Evolutionary conservation across 805 yeast genomes (phyloP).

Genomic region (Yarrowia alimentaria): DNA sequence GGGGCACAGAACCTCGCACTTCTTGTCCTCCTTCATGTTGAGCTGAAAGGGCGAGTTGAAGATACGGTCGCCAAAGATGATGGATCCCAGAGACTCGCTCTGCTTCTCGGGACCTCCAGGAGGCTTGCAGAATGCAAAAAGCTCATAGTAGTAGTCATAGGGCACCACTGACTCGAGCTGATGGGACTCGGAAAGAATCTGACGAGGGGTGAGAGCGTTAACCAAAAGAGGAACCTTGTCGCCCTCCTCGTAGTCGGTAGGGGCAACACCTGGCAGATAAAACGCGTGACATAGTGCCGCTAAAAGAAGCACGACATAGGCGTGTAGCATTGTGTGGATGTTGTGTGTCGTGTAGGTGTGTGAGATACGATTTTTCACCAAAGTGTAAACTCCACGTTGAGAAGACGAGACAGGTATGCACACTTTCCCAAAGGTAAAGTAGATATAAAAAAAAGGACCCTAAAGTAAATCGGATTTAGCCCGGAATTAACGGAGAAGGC

Average conservation of each 20-base stretch:
- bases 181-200: conserved; percentile 37
- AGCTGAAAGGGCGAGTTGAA: conserved; percentile 87
- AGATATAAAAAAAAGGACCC: too few species aligned
- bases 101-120: conserved; percentile 62
- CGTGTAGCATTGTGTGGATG: background rate
- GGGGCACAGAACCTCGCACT: conserved; percentile 68
- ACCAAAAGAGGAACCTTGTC: conserved; percentile 77
- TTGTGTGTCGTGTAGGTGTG: background rate
- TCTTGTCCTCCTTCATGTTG: conserved; percentile 67
- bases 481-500: too few species aligned
- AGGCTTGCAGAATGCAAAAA: conserved; percentile 83
- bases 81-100: conserved; percentile 87
- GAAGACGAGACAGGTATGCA: too few species aligned
- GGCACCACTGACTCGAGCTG: conserved; percentile 39
- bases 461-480: too few species aligned
- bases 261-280: conserved; percentile 95
- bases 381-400: too few species aligned
- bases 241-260: conserved; percentile 75
- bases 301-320: conserved; percentile 20
- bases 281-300: conserved; percentile 50
- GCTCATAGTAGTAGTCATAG: conserved; percentile 65
- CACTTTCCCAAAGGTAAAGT: too few species aligned
- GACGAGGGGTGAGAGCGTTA: conserved; percentile 79
- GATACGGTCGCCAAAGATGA: conserved; percentile 92
- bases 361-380: background rate